A percentile compares a stretch with the other conserved stretches of the same genome.
These are phyloP conservation scores for Phaeodactylum tricornutum DNA, from an alignment of 108 stramenopile species.

Conservation along the genomic window DNA sequence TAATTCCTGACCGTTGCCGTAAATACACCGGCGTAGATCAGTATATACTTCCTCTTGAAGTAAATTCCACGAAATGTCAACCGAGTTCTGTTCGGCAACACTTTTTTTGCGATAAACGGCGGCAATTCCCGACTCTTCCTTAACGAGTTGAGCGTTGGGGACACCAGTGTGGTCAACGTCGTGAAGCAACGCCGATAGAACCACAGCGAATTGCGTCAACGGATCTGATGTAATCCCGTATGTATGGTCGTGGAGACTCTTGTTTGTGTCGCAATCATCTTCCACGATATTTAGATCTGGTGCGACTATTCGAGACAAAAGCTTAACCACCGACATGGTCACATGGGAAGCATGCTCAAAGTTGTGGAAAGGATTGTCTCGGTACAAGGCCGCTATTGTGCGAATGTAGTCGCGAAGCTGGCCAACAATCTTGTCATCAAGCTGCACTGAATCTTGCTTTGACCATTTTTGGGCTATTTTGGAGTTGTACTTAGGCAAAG, in stretches of 20 bases:
- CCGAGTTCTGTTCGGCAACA: constrained; percentile 11
- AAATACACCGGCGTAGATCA: background rate
- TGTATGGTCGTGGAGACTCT: constrained; percentile 4
- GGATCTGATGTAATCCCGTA: constrained; percentile 7
- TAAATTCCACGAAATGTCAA: constrained; percentile 3
- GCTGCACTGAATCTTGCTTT: constrained; percentile 1
- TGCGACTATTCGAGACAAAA: constrained; percentile 16
- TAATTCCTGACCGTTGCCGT: background rate
- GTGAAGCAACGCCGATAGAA: constrained; percentile 26
- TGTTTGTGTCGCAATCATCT: background rate
- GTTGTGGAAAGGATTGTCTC: constrained; percentile 33
- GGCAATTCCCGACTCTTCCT: constrained; percentile 5
- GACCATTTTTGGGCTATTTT: constrained; percentile 1
- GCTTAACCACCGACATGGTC: constrained; percentile 20
- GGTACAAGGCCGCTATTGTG: constrained; percentile 18
- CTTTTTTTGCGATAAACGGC: constrained; percentile 1
- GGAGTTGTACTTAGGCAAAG: constrained; percentile 14
- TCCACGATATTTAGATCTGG: constrained; percentile 9
- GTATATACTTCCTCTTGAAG: background rate
- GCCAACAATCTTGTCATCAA: constrained; percentile 1
- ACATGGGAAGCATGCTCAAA: constrained; percentile 45
- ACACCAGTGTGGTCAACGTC: constrained; percentile 9
- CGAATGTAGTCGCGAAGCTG: constrained; percentile 8
- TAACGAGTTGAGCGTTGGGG: background rate
- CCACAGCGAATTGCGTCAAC: constrained; percentile 7